These are phyloP conservation scores for Hyparrhenia diplandra DNA, from an alignment of 176 grass and related monocot genomes.

Conservation along the genomic window DNA sequence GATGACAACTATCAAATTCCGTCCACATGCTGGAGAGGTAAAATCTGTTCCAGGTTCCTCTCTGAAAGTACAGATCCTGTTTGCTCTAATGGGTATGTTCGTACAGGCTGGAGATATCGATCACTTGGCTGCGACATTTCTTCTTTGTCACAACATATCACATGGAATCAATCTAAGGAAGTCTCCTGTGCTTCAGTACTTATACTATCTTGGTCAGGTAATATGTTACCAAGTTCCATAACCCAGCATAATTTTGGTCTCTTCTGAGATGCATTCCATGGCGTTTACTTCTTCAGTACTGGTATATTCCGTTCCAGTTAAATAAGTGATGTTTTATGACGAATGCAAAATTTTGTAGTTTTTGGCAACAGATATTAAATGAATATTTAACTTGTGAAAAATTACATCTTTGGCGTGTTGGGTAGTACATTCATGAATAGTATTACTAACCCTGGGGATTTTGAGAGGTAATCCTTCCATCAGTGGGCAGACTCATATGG, in stretches of 20 bases:
- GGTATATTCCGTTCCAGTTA: background rate
- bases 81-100: conserved; percentile 30
- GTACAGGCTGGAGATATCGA: conserved; percentile 85
- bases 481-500: too few relatives aligned
- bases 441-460: too few relatives aligned
- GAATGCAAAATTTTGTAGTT: background rate
- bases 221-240: conserved; percentile 5
- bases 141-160: conserved; percentile 80
- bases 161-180: conserved; percentile 96
- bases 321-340: background rate
- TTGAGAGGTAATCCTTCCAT: too few relatives aligned
- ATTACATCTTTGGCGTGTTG: too few relatives aligned
- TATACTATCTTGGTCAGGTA: conserved; percentile 98
- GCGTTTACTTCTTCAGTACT: background rate
- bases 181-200: conserved; percentile 95
- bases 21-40: conserved; percentile 98
- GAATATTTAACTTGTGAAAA: background rate
- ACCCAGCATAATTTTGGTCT: background rate
- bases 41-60: conserved; percentile 14
- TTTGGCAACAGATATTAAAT: background rate
- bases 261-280: background rate
- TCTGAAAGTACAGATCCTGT: conserved; percentile 4
- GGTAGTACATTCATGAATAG: too few relatives aligned
- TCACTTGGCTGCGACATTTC: conserved; percentile 93
- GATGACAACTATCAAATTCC: conserved; percentile 97